Evolutionary conservation across 2,329 filamentous ascomycete species (phyloP), one percentile per base, ranked within the genome.

Genomic region (Ceratocystis eucalypticola): DNA sequence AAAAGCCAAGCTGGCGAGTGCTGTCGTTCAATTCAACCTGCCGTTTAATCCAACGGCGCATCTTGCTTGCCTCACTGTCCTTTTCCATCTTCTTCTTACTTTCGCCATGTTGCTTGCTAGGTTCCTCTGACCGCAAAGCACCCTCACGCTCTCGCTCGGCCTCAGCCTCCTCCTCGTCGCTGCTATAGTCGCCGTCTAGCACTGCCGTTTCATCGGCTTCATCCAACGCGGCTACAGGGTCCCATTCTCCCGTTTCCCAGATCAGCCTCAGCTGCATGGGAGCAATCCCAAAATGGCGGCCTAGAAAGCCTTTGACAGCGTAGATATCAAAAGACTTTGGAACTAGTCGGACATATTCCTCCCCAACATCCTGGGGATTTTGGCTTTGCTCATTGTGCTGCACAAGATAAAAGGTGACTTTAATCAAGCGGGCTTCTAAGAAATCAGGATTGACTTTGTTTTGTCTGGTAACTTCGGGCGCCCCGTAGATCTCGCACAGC

Each of bases 231-330:
- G 82, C 82, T 0, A 91, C 85, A 0, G 89, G 89, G 74, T 96
- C 91, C 84, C 88, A 90, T 74, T 96, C 92, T 22, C 90, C 89
- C 7, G 91, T 96, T 77, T 96, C 91, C 88, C 90, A 96, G 0
- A 94, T 77, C 62, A 97, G 74, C 50, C 80, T 81, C 68, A 93
- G 77, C 53, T 76, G 76, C 69, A 90, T 78, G 0, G 91, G 88
- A 61, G 80, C 76, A 10, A 88, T 70, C 0, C 76, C 79, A 71
- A 95, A 90, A n/a, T 87, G 74, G 70, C 83, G 86, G 0, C 86
- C 88, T 0, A 90, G 87, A 7, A 95, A 79, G 0, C 89, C 88
- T 72, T 94, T 88, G 17, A 96, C 82, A 2, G 85, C 82, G 71
- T 96, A 97, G 5, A 92, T 84, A 70, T 92, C 88, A 71, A 88